Evolutionary conservation across 2,329 filamentous ascomycete genomes (phyloP), one percentile per base, ranked within the genome.

Genomic region (Diaporthe sp.): DNA sequence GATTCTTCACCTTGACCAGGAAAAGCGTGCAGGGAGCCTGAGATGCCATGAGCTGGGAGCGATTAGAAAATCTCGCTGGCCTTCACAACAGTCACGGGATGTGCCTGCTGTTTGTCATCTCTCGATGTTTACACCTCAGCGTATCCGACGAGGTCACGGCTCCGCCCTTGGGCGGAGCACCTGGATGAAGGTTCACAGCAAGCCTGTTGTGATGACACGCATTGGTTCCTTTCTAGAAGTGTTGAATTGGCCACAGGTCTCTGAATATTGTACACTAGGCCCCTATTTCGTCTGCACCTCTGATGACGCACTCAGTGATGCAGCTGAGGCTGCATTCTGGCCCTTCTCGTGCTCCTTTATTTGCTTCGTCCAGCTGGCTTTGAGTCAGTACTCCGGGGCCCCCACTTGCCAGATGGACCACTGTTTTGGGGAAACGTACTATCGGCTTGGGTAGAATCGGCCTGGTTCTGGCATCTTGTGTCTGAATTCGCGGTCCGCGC

Each of bases 361-460:
- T 78, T 88, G 86, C 77, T 82, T 86, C 79, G 81, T 85, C 86
- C 86, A 87, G 72, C 86, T 88, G 77, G 42, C 22, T 22, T 42
- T 31, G 19, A 51, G 57, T 77, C 39, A 77, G 75, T 28, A 22
- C 42, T 31, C 25, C 5, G 31, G 0, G 28, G n/a, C 34, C 10
- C 25, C 6, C 3, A 37, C 13, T 7, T 4, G 25, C 61, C 9
- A 22, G 15, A 1, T 31, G 9, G 6, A 4, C 8, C 10, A n/a
- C 25, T 22, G 13, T 1, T 5, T 9, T 25, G 28, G 37, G n/a
- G 19, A 19, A 58, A 84, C 94, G 82, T 89, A 96, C 94, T 95
- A 93, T 91, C 95, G 91, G 87, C 94, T 97, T 49, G 95, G 95
- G 86, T 92, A 97, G 89, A 97, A 97, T 80, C 94, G 88, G 80